A percentile compares a stretch with the other conserved stretches of the same genome.
Evolutionary conservation across 2,329 filamentous ascomycete genomes (phyloP).

Genomic region (Aspergillus ustus): DNA sequence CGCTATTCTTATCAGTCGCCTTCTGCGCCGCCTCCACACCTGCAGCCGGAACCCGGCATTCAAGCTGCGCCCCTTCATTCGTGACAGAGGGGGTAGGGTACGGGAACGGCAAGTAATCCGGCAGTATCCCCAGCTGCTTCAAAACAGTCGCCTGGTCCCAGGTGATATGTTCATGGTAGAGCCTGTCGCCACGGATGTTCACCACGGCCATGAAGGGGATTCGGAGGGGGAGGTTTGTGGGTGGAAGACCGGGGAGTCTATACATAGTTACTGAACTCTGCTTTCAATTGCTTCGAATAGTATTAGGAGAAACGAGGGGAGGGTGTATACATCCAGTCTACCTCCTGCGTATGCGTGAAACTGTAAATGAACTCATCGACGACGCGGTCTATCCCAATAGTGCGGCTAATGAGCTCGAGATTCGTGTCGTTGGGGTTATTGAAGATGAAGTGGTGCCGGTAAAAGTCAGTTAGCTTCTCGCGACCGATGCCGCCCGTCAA

Average conservation of each 20-base stretch:
- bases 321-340: conserved; percentile 69
- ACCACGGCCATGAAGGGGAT: conserved; percentile 69
- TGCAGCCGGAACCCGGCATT: conserved; percentile 66
- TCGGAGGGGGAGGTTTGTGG: conserved; percentile 58
- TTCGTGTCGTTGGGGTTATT: conserved; percentile 70
- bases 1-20: conserved; percentile 54
- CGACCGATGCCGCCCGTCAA: conserved; percentile 71
- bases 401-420: conserved; percentile 72
- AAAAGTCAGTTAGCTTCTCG: conserved; percentile 66
- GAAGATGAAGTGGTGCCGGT: conserved; percentile 75
- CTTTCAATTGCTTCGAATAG: neutral
- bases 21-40: conserved; percentile 60
- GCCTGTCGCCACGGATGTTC: conserved; percentile 68
- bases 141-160: conserved; percentile 72
- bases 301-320: neutral
- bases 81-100: conserved; percentile 43
- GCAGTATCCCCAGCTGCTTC: conserved; percentile 65
- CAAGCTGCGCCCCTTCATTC: conserved; percentile 49
- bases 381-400: conserved; percentile 71
- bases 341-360: conserved; percentile 65
- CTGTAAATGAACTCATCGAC: conserved; percentile 72
- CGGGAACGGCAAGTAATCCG: conserved; percentile 68
- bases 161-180: conserved; percentile 72
- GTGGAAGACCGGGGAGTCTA: conserved; percentile 63
- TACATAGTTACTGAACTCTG: neutral